Evolutionary conservation across 1,284 basidiomycete species (phyloP).

Genomic region (Porodaedalea pini): DNA sequence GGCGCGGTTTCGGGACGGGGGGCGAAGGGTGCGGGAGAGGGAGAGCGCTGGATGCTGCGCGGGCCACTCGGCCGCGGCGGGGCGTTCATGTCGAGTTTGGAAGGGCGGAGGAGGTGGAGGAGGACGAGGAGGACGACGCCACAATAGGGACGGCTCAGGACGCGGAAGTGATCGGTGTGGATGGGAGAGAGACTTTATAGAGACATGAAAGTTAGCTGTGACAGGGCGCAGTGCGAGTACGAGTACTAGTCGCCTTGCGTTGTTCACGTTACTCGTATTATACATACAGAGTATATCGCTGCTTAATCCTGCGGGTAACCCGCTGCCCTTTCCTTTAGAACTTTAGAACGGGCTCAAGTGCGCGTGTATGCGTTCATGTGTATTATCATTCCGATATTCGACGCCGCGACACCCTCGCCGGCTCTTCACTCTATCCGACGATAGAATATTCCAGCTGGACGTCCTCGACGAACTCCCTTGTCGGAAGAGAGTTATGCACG

Average conservation of each 20-base stretch:
- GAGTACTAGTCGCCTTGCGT: not conserved
- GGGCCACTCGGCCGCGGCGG: constrained; percentile 55
- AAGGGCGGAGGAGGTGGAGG: constrained; percentile 18
- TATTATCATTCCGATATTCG: too few species aligned
- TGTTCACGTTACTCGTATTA: not conserved
- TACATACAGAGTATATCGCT: too few species aligned
- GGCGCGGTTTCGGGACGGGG: constrained; percentile 36
- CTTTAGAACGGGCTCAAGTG: not conserved
- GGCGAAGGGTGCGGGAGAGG: constrained; percentile 43
- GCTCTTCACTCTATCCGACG: not conserved
- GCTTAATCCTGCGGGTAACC: not conserved
- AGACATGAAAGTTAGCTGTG: too few species aligned
- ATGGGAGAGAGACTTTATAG: not conserved
- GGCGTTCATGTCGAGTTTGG: constrained; percentile 23
- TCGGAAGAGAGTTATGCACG: too few species aligned
- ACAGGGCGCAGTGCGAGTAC: not conserved
- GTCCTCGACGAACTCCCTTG: too few species aligned
- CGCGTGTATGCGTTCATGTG: not conserved
- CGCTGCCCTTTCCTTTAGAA: constrained; percentile 1
- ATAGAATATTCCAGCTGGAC: too few species aligned
- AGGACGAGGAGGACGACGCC: constrained; percentile 16
- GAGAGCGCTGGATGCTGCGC: constrained; percentile 42
- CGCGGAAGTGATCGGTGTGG: constrained; percentile 1
- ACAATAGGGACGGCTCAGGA: constrained; percentile 15
- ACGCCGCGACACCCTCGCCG: not conserved